phyloP scores from a whole-genome alignment of 768 basidiomycete genomes.

The Tulasnella sp. region DNA sequence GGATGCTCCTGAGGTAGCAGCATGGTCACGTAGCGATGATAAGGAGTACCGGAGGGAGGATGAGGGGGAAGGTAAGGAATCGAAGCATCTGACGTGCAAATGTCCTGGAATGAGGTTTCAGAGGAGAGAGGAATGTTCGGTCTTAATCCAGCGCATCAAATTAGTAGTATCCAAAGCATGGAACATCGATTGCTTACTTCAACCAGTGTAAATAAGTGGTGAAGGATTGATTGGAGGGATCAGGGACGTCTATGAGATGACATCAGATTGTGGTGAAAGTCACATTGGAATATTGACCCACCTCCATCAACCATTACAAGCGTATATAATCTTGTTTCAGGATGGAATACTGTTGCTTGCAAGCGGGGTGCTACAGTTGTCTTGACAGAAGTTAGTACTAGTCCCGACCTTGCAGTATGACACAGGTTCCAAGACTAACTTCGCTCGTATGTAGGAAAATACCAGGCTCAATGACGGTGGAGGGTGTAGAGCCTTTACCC shows the following conservation, averaged over 20 bases:
- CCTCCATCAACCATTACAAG: conserved; percentile 82
- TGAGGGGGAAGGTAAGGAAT: conserved; percentile 74
- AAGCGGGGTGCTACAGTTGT: conserved; percentile 53
- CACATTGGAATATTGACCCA: conserved; percentile 23
- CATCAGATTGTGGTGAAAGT: conserved; percentile 2
- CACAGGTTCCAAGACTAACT: conserved; percentile 35
- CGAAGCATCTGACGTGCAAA: conserved; percentile 15
- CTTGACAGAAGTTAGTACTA: conserved; percentile 26
- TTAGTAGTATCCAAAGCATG: not conserved
- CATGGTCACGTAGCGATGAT: conserved; percentile 77
- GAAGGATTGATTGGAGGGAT: conserved; percentile 49
- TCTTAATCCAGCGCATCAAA: conserved; percentile 28
- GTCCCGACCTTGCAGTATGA: not conserved
- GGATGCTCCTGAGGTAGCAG: conserved; percentile 55
- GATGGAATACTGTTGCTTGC: conserved; percentile 66
- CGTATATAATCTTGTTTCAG: conserved; percentile 70
- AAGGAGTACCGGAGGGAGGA: conserved; percentile 75
- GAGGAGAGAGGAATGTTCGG: conserved; percentile 67
- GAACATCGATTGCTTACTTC: conserved; percentile 38
- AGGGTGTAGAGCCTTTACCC: conserved; percentile 24
- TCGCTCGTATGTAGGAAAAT: conserved; percentile 51
- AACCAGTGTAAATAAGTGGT: conserved; percentile 76
- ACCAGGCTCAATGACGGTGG: conserved; percentile 53
- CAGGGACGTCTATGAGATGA: conserved; percentile 56
- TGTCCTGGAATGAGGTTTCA: not conserved